Evolutionary conservation across 768 basidiomycete genomes (phyloP), one percentile per base, ranked within the genome.

Genomic region (Termitomyces eurrhizus): DNA sequence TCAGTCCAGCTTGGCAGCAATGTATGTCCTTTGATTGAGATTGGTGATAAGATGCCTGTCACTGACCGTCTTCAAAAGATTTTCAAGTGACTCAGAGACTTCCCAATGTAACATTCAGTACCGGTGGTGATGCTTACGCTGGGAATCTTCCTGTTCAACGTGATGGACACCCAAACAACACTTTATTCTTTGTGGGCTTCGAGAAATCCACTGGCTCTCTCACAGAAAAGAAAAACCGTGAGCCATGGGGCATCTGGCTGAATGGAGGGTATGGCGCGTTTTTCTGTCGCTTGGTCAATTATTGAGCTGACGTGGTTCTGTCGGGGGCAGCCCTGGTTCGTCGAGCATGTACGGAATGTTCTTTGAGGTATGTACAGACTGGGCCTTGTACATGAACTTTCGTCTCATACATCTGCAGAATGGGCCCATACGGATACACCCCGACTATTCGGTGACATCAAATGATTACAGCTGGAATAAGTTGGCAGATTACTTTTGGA

Each of bases 161-260:
- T 52, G 70, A 73, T 8, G 79, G 78, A 32, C 87, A 87, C 68
- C 84, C 84, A 0, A 87, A 88, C 56, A 73, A 88, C 61, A 88
- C 86, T 0, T 74, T 88, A 16, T 89, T 87, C 73, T 88, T 88
- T 69, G 78, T 81, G 74, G 86, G 79, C 16, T 83, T 85, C 61
- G 87, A 89, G 65, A 82, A 81, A 36, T 70, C 72, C 0, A 65
- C 74, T 18, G 85, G 83, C 6, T 88, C 88, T 2, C 72, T 90
- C 32, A 55, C 53, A 53, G 88, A 83, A 11, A 71, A 68, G 11
- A 68, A 66, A 18, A 75, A 68, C 50, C 70, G 67, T 14, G 75
- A 84, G 21, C 88, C 89, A 1, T 89, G 89, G 89, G 81, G 81
- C 3, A 84, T 90, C 45, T 90, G 87, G 87, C 69, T 90, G 29